Evolutionary conservation across 495 filamentous ascomycete genomes (phyloP).

Genomic region (Melanomma pulvis-pyrius): DNA sequence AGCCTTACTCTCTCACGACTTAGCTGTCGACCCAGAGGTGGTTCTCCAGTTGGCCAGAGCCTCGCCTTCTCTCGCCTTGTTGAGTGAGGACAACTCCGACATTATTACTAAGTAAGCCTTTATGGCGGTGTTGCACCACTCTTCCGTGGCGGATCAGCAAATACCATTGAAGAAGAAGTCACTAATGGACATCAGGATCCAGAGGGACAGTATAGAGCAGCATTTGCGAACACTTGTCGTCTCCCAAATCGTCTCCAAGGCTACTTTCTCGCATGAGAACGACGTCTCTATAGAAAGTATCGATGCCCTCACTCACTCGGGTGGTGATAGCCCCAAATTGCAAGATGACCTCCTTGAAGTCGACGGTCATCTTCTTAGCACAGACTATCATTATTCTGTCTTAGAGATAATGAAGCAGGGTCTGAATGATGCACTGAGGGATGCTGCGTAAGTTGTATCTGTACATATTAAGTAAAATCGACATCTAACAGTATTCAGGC

Average conservation of each 20-base stretch:
- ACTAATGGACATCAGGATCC: background rate
- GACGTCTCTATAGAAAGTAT: conserved; percentile 23
- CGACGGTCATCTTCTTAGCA: conserved; percentile 5
- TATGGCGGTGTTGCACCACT: background rate
- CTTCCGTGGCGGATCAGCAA: background rate
- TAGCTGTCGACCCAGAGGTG: conserved; percentile 2
- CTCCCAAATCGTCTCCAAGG: conserved; percentile 6
- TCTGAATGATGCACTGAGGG: background rate
- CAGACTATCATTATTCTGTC: background rate
- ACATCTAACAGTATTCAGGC: background rate
- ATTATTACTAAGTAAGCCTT: conserved; percentile 19
- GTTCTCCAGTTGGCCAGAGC: conserved; percentile 9
- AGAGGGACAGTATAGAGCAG: background rate
- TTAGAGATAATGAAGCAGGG: background rate
- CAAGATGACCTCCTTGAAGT: background rate
- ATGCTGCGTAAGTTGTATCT: background rate
- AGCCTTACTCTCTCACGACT: conserved; percentile 3
- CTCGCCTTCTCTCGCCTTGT: conserved; percentile 8
- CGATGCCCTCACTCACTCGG: background rate
- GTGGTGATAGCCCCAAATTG: background rate
- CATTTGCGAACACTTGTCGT: conserved; percentile 1
- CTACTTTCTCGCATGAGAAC: conserved; percentile 13
- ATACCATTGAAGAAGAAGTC: background rate
- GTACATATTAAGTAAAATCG: background rate
- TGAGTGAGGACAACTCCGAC: conserved; percentile 12